Evolutionary conservation across 2,329 filamentous ascomycete genomes (phyloP), one percentile per base, ranked within the genome.

Genomic region (Xylariaceae sp.): DNA sequence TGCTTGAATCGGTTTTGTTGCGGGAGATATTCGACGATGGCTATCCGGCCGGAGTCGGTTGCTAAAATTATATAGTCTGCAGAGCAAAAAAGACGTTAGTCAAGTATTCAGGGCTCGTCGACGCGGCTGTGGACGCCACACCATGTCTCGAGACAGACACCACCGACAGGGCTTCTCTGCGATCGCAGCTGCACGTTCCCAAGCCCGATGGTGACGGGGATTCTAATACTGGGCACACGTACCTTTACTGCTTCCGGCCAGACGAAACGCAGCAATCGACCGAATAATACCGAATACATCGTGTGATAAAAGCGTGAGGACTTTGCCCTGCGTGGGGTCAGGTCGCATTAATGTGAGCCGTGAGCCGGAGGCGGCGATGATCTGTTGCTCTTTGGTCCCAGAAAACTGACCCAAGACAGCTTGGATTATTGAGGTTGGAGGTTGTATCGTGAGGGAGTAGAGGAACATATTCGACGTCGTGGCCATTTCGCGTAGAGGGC

Each of bases 391-490:
- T 69, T 90, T 94, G 50, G 88, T 95, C 52, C 90, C 89, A 44
- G 88, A 83, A 66, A 97, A 97, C 68, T 97, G 90, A 54, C 92
- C 94, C 44, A 95, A 76, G 50, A 96, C 84, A 49, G 92, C 89
- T 67, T 94, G 85, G 35, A 84, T 88, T 57, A 95, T 81, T 44
- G 88, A 85, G 51, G 88, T 89, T 23, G 92, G 87, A 54, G 87
- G 84, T 67, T 96, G 88, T 59, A 99, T 83, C 53, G 92, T 97
- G 70, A 98, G 75, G 58, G 88, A 92, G 71, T 98, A 98, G 70
- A 98, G 82, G 65, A 96, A 96, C 88, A 96, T 94, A 64, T 90
- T 90, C 51, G 89, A 96, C 46, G 90, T 96, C 62, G 89, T 94
- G 71, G 92, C 90, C 92, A 97, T 97, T 60, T 74, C 29, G 32